phyloP scores from a whole-genome alignment of 257 asterid genomes.

The Ballota nigra region DNA sequence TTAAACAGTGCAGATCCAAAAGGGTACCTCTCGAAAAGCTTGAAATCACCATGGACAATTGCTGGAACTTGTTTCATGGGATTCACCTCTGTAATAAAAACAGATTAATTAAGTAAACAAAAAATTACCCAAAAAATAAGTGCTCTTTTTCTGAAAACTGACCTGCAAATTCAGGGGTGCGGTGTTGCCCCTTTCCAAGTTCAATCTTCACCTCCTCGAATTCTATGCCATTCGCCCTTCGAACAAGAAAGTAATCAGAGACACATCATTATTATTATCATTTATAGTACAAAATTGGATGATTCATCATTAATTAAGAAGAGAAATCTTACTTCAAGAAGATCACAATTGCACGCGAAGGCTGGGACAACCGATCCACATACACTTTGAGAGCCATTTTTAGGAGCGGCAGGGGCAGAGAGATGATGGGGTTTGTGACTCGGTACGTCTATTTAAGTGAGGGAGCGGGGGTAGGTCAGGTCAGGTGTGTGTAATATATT shows the following conservation, averaged over 20 bases:
- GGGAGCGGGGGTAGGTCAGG: too few species aligned
- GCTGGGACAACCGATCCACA: slow-evolving; percentile 84
- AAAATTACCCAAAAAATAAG: neutral
- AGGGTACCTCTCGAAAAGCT: slow-evolving; percentile 79
- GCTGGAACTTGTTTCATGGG: slow-evolving; percentile 88
- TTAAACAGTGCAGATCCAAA: neutral
- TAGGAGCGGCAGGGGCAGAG: too few species aligned
- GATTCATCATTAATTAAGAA: neutral
- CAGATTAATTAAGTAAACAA: neutral
- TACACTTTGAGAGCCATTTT: slow-evolving; percentile 65
- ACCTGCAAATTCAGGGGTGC: slow-evolving; percentile 72
- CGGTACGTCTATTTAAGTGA: neutral
- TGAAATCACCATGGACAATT: slow-evolving; percentile 71
- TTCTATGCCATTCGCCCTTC: slow-evolving; percentile 63
- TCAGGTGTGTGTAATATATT: too few species aligned
- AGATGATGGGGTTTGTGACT: neutral
- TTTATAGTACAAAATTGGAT: neutral
- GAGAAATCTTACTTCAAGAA: slow-evolving; percentile 60
- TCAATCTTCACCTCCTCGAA: slow-evolving; percentile 75
- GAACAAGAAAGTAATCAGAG: neutral
- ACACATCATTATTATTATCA: neutral
- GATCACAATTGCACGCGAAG: slow-evolving; percentile 81
- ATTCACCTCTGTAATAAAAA: slow-evolving; percentile 49
- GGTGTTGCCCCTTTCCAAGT: slow-evolving; percentile 48
- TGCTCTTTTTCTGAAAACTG: neutral